phyloP scores from a whole-genome alignment of 2,329 filamentous ascomycete species.

The Diplodia corticola region DNA sequence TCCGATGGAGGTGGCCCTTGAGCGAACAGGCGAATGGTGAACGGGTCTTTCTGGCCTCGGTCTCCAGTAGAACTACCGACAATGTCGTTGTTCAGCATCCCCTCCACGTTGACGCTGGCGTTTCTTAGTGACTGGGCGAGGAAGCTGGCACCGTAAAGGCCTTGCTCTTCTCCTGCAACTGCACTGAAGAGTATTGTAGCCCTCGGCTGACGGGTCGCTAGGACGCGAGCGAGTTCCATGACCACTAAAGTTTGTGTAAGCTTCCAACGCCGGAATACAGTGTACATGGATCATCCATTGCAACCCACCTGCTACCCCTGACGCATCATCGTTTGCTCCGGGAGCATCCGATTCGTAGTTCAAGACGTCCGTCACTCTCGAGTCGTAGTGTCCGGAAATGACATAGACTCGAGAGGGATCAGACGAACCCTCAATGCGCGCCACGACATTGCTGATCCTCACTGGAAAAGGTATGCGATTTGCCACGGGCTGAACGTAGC shows the following conservation, averaged over 20 bases:
- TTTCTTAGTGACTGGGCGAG: constrained; percentile 56
- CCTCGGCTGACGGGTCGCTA: constrained; percentile 49
- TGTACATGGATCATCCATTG: constrained; percentile 11
- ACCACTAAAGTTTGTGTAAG: constrained; percentile 39
- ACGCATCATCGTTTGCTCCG: constrained; percentile 60
- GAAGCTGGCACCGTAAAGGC: constrained; percentile 53
- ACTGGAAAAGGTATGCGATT: constrained; percentile 53
- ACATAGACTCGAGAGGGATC: constrained; percentile 54
- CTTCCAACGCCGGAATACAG: background rate
- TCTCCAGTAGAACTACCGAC: constrained; percentile 54
- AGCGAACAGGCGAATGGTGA: constrained; percentile 57
- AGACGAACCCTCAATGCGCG: constrained; percentile 52
- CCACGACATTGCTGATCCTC: constrained; percentile 56
- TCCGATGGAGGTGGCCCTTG: constrained; percentile 52
- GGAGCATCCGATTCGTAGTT: constrained; percentile 56
- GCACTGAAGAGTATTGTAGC: constrained; percentile 59
- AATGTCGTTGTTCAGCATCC: constrained; percentile 60
- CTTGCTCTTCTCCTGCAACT: constrained; percentile 60
- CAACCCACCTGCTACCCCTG: constrained; percentile 49
- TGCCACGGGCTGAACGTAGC: constrained; percentile 54
- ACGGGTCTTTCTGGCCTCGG: constrained; percentile 49
- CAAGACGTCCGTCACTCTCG: constrained; percentile 51
- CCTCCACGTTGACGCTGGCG: constrained; percentile 55
- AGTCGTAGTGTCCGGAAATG: constrained; percentile 59
- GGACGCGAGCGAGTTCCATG: constrained; percentile 57